Conservation (phyloP, 192 early-diverging fungal genomes). For the Obelidium mucronatum region DNA sequence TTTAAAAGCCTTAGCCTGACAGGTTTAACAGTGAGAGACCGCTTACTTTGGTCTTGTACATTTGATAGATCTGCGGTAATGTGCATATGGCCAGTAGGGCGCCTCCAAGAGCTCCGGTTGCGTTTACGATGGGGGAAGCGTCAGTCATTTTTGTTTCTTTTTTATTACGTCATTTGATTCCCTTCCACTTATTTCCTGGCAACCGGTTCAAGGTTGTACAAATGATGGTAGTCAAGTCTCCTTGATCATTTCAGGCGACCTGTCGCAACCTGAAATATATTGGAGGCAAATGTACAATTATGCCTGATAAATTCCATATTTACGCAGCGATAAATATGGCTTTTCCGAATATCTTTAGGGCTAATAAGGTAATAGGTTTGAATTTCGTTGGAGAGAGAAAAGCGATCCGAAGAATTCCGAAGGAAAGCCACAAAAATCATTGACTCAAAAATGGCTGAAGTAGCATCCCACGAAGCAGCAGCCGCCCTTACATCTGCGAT, state of each 20-base stretch:
- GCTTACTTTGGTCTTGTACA: conserved; percentile 3
- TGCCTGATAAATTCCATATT: not conserved
- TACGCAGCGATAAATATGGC: not conserved
- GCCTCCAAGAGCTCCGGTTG: conserved; percentile 3
- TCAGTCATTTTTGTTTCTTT: not conserved
- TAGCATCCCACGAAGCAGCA: not conserved
- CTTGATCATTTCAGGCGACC: no score
- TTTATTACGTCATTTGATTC: no score
- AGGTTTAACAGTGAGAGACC: not conserved
- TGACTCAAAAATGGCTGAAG: not conserved
- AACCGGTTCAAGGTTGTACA: no score
- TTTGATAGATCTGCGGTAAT: conserved; percentile 7
- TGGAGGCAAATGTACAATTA: no score
- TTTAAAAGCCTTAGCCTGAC: not conserved
- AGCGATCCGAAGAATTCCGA: not conserved
- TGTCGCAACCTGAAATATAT: no score
- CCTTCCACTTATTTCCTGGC: no score
- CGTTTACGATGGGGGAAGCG: not conserved
- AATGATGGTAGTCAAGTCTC: no score
- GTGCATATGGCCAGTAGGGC: conserved; percentile 7
- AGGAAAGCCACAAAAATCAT: no score
- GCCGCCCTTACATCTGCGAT: not conserved
- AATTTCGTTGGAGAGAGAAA: not conserved
- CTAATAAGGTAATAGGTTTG: not conserved
- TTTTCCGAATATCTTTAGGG: not conserved